phyloP scores from a whole-genome alignment of 2,329 filamentous ascomycete species.

The Aspergillus pseudoviridinutans region DNA sequence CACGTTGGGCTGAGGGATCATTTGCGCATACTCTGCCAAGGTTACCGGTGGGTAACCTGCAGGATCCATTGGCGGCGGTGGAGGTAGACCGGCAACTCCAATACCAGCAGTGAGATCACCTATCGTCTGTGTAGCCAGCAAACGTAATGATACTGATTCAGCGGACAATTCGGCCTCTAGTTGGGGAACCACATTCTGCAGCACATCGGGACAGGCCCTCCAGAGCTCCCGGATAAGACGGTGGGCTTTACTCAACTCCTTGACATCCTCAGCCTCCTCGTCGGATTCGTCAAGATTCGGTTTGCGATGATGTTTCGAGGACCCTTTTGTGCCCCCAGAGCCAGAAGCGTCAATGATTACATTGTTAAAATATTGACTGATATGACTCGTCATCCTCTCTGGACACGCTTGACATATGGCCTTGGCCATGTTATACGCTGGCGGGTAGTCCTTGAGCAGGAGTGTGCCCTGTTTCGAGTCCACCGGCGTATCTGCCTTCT shows the following conservation, averaged over 20 bases:
- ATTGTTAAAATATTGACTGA: constrained; percentile 95
- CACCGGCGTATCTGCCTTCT: constrained; percentile 49
- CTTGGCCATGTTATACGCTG: constrained; percentile 95
- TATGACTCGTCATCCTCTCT: constrained; percentile 91
- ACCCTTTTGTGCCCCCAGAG: constrained; percentile 53
- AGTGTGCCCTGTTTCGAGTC: constrained; percentile 79
- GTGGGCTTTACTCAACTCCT: constrained; percentile 86
- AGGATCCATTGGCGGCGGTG: constrained; percentile 68
- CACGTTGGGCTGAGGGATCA: constrained; percentile 54
- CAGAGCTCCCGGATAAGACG: constrained; percentile 85
- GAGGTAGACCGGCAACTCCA: constrained; percentile 81
- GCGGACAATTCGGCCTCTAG: constrained; percentile 87
- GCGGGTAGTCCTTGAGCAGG: constrained; percentile 79
- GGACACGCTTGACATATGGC: constrained; percentile 83
- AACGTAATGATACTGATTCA: constrained; percentile 80
- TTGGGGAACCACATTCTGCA: constrained; percentile 91
- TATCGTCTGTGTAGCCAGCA: constrained; percentile 87
- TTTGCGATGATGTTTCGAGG: constrained; percentile 40
- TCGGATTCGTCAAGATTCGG: constrained; percentile 58
- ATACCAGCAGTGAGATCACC: constrained; percentile 94
- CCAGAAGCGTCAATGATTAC: constrained; percentile 85
- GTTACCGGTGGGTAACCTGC: constrained; percentile 70
- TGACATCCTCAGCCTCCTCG: constrained; percentile 75
- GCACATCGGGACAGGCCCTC: constrained; percentile 81
- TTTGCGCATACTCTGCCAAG: constrained; percentile 44